These are phyloP conservation scores for Aspergillus jensenii DNA, from an alignment of 2,329 filamentous ascomycete species.

Conservation along the genomic window DNA sequence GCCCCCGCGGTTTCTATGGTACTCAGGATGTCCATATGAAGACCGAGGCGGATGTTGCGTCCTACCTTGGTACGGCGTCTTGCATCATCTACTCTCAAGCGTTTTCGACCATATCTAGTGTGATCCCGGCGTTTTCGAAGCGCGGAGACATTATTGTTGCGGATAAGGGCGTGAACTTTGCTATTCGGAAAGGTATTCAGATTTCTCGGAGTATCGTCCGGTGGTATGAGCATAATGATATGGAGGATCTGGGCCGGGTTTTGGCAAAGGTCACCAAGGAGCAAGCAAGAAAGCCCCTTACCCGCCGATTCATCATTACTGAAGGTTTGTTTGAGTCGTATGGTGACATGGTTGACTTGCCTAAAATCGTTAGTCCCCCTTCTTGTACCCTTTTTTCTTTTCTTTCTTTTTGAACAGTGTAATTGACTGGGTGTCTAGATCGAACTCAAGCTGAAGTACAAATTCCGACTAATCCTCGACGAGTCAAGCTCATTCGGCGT, in stretches of 20 bases:
- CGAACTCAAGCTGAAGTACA: conserved; percentile 92
- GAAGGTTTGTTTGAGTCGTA: conserved; percentile 91
- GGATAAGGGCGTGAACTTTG: conserved; percentile 88
- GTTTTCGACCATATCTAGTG: conserved; percentile 94
- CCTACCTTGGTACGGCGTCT: conserved; percentile 80
- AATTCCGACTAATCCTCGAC: conserved; percentile 95
- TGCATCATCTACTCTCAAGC: conserved; percentile 96
- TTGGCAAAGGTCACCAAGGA: conserved; percentile 84
- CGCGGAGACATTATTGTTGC: conserved; percentile 95
- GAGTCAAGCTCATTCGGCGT: conserved; percentile 98
- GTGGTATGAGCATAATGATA: conserved; percentile 96
- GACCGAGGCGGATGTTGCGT: conserved; percentile 88
- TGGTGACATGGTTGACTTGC: conserved; percentile 81
- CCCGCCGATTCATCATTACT: conserved; percentile 90
- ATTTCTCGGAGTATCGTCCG: conserved; percentile 85
- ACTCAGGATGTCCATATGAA: conserved; percentile 98
- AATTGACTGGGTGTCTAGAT: conserved; percentile 52
- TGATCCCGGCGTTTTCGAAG: conserved; percentile 96
- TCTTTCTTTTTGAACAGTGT: neutral
- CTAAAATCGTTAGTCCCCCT: conserved; percentile 66
- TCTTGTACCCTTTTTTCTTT: neutral
- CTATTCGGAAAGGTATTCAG: conserved; percentile 91
- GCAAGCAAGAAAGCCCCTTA: conserved; percentile 83
- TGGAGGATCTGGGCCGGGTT: conserved; percentile 86
- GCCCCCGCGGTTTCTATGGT: conserved; percentile 95